These are phyloP conservation scores for Claviceps sp. DNA, from an alignment of 2,329 filamentous ascomycete genomes.

Conservation along the genomic window DNA sequence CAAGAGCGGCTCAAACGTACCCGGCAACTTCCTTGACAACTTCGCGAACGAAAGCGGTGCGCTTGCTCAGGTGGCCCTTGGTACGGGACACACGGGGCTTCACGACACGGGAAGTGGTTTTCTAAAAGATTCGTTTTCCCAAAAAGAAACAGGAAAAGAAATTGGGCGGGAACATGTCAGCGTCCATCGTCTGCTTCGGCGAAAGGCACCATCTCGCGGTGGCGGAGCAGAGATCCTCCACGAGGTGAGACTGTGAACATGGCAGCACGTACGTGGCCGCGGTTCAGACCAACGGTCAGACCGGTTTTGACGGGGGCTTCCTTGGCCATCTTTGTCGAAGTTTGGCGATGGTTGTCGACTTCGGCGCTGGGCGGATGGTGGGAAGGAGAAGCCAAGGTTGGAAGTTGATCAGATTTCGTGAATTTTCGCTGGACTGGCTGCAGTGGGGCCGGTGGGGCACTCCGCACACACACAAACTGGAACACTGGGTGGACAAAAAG, in stretches of 20 bases:
- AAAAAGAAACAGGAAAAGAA: slow-evolving; percentile 10
- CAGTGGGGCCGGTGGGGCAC: slow-evolving; percentile 4
- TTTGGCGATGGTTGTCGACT: slow-evolving; percentile 17
- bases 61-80: slow-evolving; percentile 95
- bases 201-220: slow-evolving; percentile 15
- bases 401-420: slow-evolving; percentile 1
- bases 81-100: slow-evolving; percentile 71
- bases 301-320: slow-evolving; percentile 44
- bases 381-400: slow-evolving; percentile 9
- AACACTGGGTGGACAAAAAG: background rate
- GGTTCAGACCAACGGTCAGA: slow-evolving; percentile 49
- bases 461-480: background rate
- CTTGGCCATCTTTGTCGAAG: slow-evolving; percentile 40
- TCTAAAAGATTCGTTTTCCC: slow-evolving; percentile 40
- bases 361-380: slow-evolving; percentile 16
- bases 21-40: slow-evolving; percentile 97
- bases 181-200: slow-evolving; percentile 46
- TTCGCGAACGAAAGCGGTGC: slow-evolving; percentile 91
- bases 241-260: slow-evolving; percentile 50
- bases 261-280: slow-evolving; percentile 44
- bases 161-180: slow-evolving; percentile 30
- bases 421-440: slow-evolving; percentile 11
- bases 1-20: slow-evolving; percentile 36
- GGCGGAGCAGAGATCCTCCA: slow-evolving; percentile 54
- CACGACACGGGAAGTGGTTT: slow-evolving; percentile 66